phyloP scores from a whole-genome alignment of 148 eudicot genomes.

The Oxyria digyna region DNA sequence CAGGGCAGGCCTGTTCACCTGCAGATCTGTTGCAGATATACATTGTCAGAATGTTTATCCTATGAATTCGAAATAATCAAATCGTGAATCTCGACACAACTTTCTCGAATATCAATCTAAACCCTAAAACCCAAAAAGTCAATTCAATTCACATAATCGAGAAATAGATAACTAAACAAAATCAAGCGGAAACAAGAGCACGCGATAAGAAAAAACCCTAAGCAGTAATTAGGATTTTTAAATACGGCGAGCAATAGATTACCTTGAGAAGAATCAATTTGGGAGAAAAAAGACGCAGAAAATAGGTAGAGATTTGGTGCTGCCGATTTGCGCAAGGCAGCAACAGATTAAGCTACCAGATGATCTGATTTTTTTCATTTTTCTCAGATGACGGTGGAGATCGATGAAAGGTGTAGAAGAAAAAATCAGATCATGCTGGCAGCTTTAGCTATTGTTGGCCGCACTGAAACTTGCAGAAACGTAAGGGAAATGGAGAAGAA shows the following conservation, averaged over 20 bases:
- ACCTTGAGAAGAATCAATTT: background rate
- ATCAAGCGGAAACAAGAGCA: too few relatives aligned
- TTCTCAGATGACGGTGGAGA: background rate
- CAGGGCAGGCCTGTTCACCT: background rate
- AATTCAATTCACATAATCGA: background rate
- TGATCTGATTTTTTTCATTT: background rate
- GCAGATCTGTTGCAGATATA: background rate
- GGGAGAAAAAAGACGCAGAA: background rate
- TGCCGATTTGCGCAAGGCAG: background rate
- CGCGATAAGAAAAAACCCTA: slow-evolving; percentile 1
- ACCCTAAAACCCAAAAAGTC: background rate
- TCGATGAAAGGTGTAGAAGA: background rate
- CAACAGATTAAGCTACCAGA: slow-evolving; percentile 10
- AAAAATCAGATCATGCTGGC: slow-evolving; percentile 9
- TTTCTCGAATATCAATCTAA: background rate
- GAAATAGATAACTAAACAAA: background rate
- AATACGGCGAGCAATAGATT: background rate
- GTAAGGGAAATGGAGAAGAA: background rate
- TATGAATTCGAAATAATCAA: background rate
- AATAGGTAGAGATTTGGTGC: background rate
- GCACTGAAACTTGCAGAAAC: background rate
- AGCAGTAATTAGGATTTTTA: background rate
- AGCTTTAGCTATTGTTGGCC: slow-evolving; percentile 4
- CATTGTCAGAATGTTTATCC: background rate
- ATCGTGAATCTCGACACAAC: background rate